Percentiles rank a stretch among this genome's conserved stretches.
phyloP scores from a whole-genome alignment of 176 grass and related monocot species.

The Musa itinerans region DNA sequence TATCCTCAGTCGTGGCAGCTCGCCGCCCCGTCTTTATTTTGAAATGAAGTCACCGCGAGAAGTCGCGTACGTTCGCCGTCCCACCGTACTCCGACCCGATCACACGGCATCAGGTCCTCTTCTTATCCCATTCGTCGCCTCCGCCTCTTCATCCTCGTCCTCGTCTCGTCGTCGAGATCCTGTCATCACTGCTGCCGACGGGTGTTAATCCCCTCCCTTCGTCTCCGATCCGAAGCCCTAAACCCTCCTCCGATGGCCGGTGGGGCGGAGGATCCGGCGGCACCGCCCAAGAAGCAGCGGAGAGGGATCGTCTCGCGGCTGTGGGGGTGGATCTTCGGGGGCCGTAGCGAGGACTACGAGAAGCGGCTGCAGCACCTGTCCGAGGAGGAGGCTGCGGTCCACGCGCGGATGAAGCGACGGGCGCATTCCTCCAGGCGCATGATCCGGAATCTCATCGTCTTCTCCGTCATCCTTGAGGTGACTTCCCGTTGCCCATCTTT shows the following conservation, averaged over 20 bases:
- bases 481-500: neutral
- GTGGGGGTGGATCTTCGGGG: conserved; percentile 70
- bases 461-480: conserved; percentile 72
- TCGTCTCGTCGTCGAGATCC: no score
- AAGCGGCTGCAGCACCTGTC: conserved; percentile 92
- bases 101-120: no score
- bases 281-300: conserved; percentile 20
- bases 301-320: conserved; percentile 40
- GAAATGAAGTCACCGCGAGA: no score
- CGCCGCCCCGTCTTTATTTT: no score
- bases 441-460: conserved; percentile 65
- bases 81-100: no score
- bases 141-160: no score
- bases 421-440: conserved; percentile 52
- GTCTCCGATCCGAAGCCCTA: no score
- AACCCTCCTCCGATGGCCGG: neutral
- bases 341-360: conserved; percentile 74
- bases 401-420: conserved; percentile 66
- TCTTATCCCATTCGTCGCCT: no score
- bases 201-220: no score
- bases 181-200: no score
- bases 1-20: no score
- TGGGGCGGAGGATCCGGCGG: neutral
- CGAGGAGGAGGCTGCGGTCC: conserved; percentile 92
- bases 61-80: no score